A percentile compares a stretch with the other conserved stretches of the same genome.
Evolutionary conservation across 331 rosid genomes (phyloP).

Genomic region (Phaseolus coccineus): DNA sequence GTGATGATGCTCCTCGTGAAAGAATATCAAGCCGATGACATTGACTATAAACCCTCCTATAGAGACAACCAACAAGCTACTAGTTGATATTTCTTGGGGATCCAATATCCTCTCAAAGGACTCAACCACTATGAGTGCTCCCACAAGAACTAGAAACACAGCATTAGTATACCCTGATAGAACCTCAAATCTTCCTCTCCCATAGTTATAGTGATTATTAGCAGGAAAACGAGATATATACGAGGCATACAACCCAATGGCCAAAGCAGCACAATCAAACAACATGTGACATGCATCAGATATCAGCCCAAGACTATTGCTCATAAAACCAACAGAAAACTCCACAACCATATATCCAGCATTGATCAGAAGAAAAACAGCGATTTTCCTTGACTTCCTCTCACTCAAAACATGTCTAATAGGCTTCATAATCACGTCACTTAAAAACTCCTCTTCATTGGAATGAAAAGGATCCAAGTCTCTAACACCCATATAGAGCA

Average conservation of each 20-base stretch:
- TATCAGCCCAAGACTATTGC: conserved; percentile 92
- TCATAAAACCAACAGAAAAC: conserved; percentile 88
- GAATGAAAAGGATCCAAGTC: conserved; percentile 70
- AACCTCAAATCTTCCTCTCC: conserved; percentile 94
- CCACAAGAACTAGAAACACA: conserved; percentile 89
- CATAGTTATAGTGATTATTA: conserved; percentile 73
- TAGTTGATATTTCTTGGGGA: conserved; percentile 90
- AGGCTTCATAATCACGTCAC: conserved; percentile 72
- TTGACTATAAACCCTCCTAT: conserved; percentile 89
- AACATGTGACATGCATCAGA: conserved; percentile 98
- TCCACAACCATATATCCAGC: conserved; percentile 91
- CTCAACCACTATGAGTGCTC: conserved; percentile 83
- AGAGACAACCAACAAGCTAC: conserved; percentile 77
- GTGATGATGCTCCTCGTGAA: conserved; percentile 97
- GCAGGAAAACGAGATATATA: conserved; percentile 95
- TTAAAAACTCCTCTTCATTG: conserved; percentile 50
- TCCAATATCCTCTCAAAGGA: conserved; percentile 94
- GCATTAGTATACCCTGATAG: conserved; percentile 91
- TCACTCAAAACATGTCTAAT: conserved; percentile 82
- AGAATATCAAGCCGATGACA: conserved; percentile 82
- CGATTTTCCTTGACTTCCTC: conserved; percentile 91
- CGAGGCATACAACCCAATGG: conserved; percentile 93
- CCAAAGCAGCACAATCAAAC: conserved; percentile 98
- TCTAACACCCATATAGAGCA: conserved; percentile 77
- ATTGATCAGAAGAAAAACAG: conserved; percentile 85